Percentiles rank a stretch among this genome's conserved stretches.
Conservation (phyloP, 192 early-diverging fungal genomes). For the Coemansia nantahalensis region DNA sequence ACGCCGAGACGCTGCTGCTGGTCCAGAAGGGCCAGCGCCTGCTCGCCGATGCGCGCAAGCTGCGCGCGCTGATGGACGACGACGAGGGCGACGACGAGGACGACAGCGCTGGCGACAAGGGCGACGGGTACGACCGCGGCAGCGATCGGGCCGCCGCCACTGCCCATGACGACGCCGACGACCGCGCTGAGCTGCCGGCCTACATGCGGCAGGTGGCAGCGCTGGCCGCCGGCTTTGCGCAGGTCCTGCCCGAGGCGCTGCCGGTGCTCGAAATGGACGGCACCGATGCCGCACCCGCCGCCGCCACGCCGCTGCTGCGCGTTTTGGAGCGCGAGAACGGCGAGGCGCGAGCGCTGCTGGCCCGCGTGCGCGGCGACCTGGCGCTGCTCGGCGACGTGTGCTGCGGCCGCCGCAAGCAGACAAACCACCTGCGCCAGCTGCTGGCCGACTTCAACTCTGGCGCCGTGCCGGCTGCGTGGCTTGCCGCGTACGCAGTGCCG, state of each 20-base stretch:
- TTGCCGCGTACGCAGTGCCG: slow-evolving; percentile 40
- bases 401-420: slow-evolving; percentile 78
- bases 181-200: slow-evolving; percentile 58
- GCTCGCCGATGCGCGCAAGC: slow-evolving; percentile 81
- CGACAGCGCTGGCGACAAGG: neutral
- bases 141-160: neutral
- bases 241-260: slow-evolving; percentile 57
- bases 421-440: slow-evolving; percentile 78
- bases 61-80: slow-evolving; percentile 77
- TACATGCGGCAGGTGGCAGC: slow-evolving; percentile 71
- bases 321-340: slow-evolving; percentile 81
- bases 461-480: slow-evolving; percentile 68
- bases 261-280: slow-evolving; percentile 29
- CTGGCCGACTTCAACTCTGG: slow-evolving; percentile 68
- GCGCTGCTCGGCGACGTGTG: slow-evolving; percentile 63
- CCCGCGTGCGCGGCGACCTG: slow-evolving; percentile 66
- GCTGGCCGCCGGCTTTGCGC: slow-evolving; percentile 59
- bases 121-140: neutral
- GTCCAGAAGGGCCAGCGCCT: slow-evolving; percentile 75
- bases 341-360: slow-evolving; percentile 61
- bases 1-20: slow-evolving; percentile 89
- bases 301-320: slow-evolving; percentile 66
- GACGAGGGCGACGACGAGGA: slow-evolving; percentile 60
- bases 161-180: slow-evolving; percentile 1
- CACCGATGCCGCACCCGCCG: neutral